Evolutionary conservation across 2,329 filamentous ascomycete genomes (phyloP), one percentile per base, ranked within the genome.

Genomic region (Akanthomyces uredinophilus): DNA sequence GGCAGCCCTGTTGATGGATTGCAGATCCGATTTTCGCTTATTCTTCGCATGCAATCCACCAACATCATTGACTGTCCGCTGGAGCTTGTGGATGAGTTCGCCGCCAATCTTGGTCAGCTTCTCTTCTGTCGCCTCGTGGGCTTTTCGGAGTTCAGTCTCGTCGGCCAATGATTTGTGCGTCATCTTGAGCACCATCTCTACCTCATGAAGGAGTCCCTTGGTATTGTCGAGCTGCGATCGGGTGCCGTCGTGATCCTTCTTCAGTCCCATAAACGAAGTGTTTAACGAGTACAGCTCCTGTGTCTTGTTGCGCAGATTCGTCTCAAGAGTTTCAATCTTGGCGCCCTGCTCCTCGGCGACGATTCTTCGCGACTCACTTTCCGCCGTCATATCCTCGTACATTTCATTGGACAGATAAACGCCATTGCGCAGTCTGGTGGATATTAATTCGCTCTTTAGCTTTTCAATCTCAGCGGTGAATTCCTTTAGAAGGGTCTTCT

Each of bases 401-500:
- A 85, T 85, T 63, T 96, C 92, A 62, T 91, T 90, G 0, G 94
- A 90, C 39, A 99, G 81, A 72, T 98, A 98, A 2, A 99, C 94
- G 59, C 95, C 95, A 71, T 98, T 97, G 43, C 95, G 88, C 72
- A 96, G 92, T 27, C 95, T 83, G 6, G 95, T 96, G 3, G 92
- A 90, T 66, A 97, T 96, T 16, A 99, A 81, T 72, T 99, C 95
- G 67, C 89, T 91, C 79, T 96, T 97, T 41, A 99, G 81, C 72
- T 92, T 95, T 73, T 99, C 92, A 57, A 99, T 97, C 72, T 99
- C 95, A 27, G 83, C 80, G 0, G 94, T 95, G 66, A 96, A 96
- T 66, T 99, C 95, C 64, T 85, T 88, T 13, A 99, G 82, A 14
- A 99, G 76, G 3, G 92, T 96, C 77, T 95, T 96, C 76, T 98